These are phyloP conservation scores for Micractinium sp. DNA, from an alignment of 139 green algal genomes.

Conservation along the genomic window DNA sequence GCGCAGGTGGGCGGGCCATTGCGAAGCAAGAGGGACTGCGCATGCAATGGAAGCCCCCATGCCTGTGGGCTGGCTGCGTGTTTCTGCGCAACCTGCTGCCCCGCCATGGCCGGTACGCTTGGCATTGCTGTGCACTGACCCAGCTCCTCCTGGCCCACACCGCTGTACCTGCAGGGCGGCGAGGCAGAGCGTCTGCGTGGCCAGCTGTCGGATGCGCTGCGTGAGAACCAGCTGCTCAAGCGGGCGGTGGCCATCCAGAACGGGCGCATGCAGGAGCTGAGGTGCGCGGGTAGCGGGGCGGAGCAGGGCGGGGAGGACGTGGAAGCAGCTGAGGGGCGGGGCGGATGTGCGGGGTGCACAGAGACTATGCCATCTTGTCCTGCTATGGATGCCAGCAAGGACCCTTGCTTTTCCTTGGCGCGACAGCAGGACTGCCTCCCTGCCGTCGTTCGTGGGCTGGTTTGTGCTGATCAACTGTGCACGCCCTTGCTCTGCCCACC, in stretches of 20 bases:
- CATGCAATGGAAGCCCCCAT: too few species aligned
- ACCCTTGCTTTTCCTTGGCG: neutral
- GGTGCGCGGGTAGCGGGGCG: neutral
- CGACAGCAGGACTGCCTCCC: neutral
- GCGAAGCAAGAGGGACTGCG: neutral
- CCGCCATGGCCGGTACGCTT: too few species aligned
- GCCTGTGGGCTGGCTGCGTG: neutral
- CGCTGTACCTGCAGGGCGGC: neutral
- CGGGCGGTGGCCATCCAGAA: slow-evolving; percentile 86
- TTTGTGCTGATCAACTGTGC: too few species aligned
- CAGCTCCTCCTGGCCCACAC: neutral
- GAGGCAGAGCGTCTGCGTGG: neutral
- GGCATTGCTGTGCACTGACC: neutral
- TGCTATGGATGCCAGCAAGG: neutral
- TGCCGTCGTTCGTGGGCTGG: too few species aligned
- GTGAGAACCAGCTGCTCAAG: slow-evolving; percentile 83
- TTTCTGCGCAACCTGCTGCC: too few species aligned
- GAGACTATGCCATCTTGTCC: neutral
- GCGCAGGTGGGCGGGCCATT: neutral
- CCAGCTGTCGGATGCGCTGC: slow-evolving; percentile 54
- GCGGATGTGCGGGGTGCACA: neutral
- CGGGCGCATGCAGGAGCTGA: slow-evolving; percentile 61
- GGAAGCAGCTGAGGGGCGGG: too few species aligned
- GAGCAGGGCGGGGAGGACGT: neutral
- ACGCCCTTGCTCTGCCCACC: neutral